phyloP scores from a whole-genome alignment of 495 filamentous ascomycete genomes.

The Talaromyces borbonicus region DNA sequence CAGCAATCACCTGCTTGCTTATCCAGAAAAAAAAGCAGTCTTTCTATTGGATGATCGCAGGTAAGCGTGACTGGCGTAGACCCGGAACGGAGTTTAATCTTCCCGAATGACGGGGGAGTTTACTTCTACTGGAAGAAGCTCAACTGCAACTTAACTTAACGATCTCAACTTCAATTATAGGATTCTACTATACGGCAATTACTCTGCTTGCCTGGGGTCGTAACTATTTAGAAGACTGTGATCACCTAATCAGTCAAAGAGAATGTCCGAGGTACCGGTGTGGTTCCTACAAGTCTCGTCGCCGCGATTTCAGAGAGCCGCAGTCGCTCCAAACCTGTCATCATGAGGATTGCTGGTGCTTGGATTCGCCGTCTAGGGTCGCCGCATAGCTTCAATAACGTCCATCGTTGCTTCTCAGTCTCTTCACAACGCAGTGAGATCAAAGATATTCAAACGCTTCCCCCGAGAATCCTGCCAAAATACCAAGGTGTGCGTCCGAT shows the following conservation, averaged over 20 bases:
- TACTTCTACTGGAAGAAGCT: too few relatives aligned
- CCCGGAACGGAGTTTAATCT: background rate
- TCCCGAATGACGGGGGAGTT: too few relatives aligned
- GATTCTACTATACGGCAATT: too few relatives aligned
- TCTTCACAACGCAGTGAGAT: conserved; percentile 30
- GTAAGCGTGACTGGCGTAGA: too few relatives aligned
- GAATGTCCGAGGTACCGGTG: background rate
- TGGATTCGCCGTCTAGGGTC: background rate
- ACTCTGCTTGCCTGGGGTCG: too few relatives aligned
- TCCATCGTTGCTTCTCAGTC: conserved; percentile 28
- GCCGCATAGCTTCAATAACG: background rate
- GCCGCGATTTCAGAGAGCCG: conserved; percentile 4
- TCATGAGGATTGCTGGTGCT: background rate
- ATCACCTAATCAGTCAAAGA: too few relatives aligned
- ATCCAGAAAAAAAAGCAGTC: too few relatives aligned
- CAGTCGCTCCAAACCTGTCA: background rate
- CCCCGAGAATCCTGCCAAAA: conserved; percentile 32
- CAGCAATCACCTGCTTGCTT: too few relatives aligned
- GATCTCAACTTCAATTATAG: too few relatives aligned
- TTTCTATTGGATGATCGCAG: background rate
- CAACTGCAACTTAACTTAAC: too few relatives aligned
- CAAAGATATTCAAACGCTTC: conserved; percentile 30
- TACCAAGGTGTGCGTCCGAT: conserved; percentile 39
- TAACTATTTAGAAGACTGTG: too few relatives aligned
- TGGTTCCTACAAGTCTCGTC: background rate